phyloP scores from a whole-genome alignment of 495 filamentous ascomycete genomes.

The Acidomyces sp. region DNA sequence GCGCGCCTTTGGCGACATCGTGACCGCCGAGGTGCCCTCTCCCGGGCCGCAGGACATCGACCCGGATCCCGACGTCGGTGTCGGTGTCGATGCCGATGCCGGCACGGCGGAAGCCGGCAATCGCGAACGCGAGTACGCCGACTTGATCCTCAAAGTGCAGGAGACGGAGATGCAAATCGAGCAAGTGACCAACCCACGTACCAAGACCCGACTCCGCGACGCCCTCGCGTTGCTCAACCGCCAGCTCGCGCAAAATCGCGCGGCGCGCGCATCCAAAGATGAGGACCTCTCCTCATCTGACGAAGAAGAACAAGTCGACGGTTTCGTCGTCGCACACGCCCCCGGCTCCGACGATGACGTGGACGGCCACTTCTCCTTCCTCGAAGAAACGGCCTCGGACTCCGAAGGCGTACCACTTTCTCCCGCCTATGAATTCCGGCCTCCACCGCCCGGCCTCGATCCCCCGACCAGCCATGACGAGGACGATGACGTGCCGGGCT shows the following conservation, averaged over 20 bases:
- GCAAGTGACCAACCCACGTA: neutral
- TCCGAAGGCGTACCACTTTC: neutral
- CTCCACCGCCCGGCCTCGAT: neutral
- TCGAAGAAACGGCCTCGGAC: neutral
- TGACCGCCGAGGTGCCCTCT: slow-evolving; percentile 13
- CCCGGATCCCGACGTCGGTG: neutral
- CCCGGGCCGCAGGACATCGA: neutral
- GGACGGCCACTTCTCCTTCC: neutral
- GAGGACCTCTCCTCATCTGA: slow-evolving; percentile 1
- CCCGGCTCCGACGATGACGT: slow-evolving; percentile 8
- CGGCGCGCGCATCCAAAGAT: neutral
- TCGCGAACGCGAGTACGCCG: neutral
- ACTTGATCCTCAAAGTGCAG: slow-evolving; percentile 9
- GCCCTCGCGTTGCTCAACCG: slow-evolving; percentile 9
- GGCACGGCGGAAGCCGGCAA: neutral
- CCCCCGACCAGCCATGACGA: neutral
- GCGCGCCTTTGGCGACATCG: slow-evolving; percentile 17
- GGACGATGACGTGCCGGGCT: neutral
- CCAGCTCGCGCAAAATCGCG: slow-evolving; percentile 6
- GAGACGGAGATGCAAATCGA: slow-evolving; percentile 17
- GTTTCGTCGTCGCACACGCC: slow-evolving; percentile 3
- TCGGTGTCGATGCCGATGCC: neutral
- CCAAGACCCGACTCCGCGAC: slow-evolving; percentile 5
- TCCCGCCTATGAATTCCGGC: neutral
- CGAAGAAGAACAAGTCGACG: neutral